These are phyloP conservation scores for Mycena rebaudengoi DNA, from an alignment of 768 basidiomycete species.

Conservation along the genomic window DNA sequence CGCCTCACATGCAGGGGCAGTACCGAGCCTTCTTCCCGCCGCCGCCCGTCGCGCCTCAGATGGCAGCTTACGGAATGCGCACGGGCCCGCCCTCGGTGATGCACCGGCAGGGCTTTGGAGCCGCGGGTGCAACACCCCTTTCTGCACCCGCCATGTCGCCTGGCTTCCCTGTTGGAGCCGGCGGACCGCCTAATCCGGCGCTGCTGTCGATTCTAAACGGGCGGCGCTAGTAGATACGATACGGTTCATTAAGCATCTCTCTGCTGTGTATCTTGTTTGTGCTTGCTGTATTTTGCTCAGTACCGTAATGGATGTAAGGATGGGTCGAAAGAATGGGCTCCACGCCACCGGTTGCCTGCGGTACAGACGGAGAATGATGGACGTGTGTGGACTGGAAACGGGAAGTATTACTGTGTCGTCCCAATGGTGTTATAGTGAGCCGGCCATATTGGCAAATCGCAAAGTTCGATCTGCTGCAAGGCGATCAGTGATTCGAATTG, in stretches of 20 bases:
- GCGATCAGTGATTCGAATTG: too few species aligned
- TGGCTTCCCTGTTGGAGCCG: constrained; percentile 14
- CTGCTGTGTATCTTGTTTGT: constrained; percentile 3
- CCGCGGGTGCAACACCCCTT: neutral
- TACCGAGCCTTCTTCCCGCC: neutral
- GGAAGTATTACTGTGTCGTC: too few species aligned
- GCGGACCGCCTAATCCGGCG: constrained; percentile 19
- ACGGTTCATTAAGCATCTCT: too few species aligned
- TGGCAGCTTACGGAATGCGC: neutral
- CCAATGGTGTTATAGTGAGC: too few species aligned
- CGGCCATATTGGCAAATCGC: too few species aligned
- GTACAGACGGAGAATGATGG: neutral
- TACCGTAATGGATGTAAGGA: neutral
- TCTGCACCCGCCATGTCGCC: constrained; percentile 21
- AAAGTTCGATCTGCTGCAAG: too few species aligned
- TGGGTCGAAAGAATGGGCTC: constrained; percentile 15
- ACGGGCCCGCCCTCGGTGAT: neutral
- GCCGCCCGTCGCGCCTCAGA: neutral
- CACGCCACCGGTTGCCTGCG: neutral
- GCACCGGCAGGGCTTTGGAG: neutral
- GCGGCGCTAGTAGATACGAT: constrained; percentile 4
- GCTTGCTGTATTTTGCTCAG: constrained; percentile 2
- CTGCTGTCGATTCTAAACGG: constrained; percentile 34
- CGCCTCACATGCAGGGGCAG: neutral
- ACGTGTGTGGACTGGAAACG: too few species aligned